Evolutionary conservation across 257 asterid species (phyloP).

Genomic region (Solanum virginianum): DNA sequence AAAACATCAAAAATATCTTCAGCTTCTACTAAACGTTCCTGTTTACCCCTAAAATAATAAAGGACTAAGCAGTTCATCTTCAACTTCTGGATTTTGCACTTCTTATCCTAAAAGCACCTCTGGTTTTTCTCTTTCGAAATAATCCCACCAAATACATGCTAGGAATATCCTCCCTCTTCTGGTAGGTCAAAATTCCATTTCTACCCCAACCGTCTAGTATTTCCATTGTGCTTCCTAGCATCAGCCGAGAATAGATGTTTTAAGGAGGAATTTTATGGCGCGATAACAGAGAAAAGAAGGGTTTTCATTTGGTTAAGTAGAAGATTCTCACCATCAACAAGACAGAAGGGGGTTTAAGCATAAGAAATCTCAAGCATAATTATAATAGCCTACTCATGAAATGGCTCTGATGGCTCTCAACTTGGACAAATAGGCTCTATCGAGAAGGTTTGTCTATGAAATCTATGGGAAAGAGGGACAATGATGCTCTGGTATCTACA

Average conservation of each 20-base stretch:
- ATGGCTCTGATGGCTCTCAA: not conserved
- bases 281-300: not conserved
- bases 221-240: too few relatives aligned
- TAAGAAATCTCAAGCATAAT: not conserved
- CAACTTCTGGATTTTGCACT: not conserved
- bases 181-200: too few relatives aligned
- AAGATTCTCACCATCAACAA: not conserved
- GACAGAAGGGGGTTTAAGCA: not conserved
- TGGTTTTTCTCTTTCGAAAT: too few relatives aligned
- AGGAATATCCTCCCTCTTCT: too few relatives aligned
- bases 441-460: not conserved
- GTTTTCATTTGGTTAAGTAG: not conserved
- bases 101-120: not conserved
- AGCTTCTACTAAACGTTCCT: not conserved
- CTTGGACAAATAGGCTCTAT: not conserved
- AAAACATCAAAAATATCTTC: not conserved
- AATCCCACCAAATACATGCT: too few relatives aligned
- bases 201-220: too few relatives aligned
- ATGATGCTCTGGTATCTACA: not conserved
- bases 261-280: not conserved
- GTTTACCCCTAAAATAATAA: not conserved
- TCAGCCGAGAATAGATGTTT: not conserved
- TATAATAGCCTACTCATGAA: not conserved
- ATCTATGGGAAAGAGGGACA: not conserved
- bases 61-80: not conserved